Conservation (phyloP, 2,329 filamentous ascomycete genomes). For the Clarireedia sp. region DNA sequence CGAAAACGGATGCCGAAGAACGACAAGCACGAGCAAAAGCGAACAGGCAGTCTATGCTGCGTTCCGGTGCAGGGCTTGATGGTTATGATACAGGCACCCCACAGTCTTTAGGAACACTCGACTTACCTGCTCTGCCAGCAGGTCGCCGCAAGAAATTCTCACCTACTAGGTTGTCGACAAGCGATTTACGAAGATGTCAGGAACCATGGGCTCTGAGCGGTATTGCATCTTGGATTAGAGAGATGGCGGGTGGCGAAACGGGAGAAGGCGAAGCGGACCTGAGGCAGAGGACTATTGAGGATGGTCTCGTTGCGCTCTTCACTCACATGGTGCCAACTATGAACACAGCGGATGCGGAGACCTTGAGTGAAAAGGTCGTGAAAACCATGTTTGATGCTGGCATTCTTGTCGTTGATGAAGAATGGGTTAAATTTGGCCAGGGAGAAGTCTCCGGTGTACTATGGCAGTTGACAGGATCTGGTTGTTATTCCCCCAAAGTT, state of each 20-base stretch:
- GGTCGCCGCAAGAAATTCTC: slow-evolving; percentile 77
- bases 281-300: slow-evolving; percentile 74
- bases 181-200: slow-evolving; percentile 74
- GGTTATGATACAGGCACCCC: slow-evolving; percentile 49
- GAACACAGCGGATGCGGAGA: slow-evolving; percentile 95
- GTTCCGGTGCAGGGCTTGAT: slow-evolving; percentile 45
- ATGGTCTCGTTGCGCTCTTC: slow-evolving; percentile 82
- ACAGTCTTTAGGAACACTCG: slow-evolving; percentile 55
- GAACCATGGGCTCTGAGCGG: slow-evolving; percentile 92
- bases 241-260: slow-evolving; percentile 52
- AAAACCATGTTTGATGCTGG: slow-evolving; percentile 70
- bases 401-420: slow-evolving; percentile 79
- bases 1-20: slow-evolving; percentile 82
- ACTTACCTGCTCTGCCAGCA: slow-evolving; percentile 75
- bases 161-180: slow-evolving; percentile 70
- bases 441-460: slow-evolving; percentile 81
- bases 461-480: slow-evolving; percentile 83
- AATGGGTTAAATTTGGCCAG: slow-evolving; percentile 90
- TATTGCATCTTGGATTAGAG: slow-evolving; percentile 79
- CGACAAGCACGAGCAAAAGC: slow-evolving; percentile 47
- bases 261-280: slow-evolving; percentile 80
- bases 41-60: slow-evolving; percentile 43
- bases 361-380: slow-evolving; percentile 69
- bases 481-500: slow-evolving; percentile 81
- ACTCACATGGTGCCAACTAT: slow-evolving; percentile 94